Evolutionary conservation across 106 monocot species (phyloP).

Genomic region (Dioscorea dumetorum): DNA sequence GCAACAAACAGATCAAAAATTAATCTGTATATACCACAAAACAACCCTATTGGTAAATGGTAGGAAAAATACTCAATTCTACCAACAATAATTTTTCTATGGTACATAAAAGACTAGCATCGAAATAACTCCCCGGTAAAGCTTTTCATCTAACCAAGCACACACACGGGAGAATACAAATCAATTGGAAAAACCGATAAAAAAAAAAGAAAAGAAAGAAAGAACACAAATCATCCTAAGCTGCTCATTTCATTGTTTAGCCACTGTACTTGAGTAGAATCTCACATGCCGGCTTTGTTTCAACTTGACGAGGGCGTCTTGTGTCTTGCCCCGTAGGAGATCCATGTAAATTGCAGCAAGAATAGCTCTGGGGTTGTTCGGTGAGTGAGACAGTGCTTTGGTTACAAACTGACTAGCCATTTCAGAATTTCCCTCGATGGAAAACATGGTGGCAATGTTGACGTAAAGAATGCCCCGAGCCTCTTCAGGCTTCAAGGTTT

Average conservation of each 20-base stretch:
- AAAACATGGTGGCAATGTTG: slow-evolving; percentile 43
- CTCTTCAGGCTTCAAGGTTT: slow-evolving; percentile 41
- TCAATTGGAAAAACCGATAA: background rate
- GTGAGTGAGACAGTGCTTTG: slow-evolving; percentile 33
- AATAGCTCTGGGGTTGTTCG: slow-evolving; percentile 56
- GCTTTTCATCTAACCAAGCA: too few relatives aligned
- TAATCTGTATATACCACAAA: too few relatives aligned
- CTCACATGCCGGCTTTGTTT: slow-evolving; percentile 38
- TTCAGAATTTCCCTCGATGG: slow-evolving; percentile 58
- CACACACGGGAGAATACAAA: background rate
- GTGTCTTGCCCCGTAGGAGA: slow-evolving; percentile 40
- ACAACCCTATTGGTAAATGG: too few relatives aligned
- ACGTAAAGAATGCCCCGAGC: slow-evolving; percentile 46
- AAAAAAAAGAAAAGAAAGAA: background rate
- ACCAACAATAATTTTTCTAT: background rate
- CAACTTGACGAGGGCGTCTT: slow-evolving; percentile 59
- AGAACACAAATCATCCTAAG: slow-evolving; percentile 2
- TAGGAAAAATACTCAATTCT: background rate
- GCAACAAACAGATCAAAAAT: too few relatives aligned
- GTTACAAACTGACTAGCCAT: slow-evolving; percentile 37
- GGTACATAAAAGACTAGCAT: slow-evolving; percentile 6
- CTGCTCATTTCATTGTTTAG: slow-evolving; percentile 14
- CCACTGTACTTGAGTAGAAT: slow-evolving; percentile 10
- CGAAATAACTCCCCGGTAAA: too few relatives aligned
- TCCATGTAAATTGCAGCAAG: slow-evolving; percentile 60